Conservation (phyloP, 1,139 yeast genomes). For the Williopsis jadinii region DNA sequence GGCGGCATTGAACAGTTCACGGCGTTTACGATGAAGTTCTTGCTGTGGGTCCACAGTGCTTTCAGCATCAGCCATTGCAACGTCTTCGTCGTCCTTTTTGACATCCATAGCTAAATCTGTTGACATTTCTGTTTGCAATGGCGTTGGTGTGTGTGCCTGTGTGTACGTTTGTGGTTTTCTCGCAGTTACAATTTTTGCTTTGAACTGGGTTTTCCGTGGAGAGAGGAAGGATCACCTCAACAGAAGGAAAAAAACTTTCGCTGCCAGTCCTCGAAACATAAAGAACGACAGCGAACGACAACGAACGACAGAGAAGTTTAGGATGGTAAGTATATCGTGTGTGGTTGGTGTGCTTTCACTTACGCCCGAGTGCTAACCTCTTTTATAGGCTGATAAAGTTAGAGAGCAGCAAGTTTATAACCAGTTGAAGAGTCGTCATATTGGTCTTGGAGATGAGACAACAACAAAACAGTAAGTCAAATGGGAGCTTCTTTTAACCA, state of each 20-base stretch:
- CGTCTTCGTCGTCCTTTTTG: too few relatives aligned
- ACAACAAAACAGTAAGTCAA: conserved; percentile 42
- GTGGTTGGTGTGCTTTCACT: too few relatives aligned
- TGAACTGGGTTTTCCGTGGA: too few relatives aligned
- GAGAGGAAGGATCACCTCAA: too few relatives aligned
- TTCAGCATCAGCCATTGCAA: neutral
- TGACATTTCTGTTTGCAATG: neutral
- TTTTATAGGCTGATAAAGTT: conserved; percentile 53
- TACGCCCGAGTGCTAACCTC: too few relatives aligned
- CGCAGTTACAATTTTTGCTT: too few relatives aligned
- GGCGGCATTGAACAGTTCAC: conserved; percentile 1
- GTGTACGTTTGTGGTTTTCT: too few relatives aligned
- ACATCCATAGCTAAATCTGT: too few relatives aligned
- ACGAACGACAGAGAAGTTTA: neutral
- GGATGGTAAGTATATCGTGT: neutral
- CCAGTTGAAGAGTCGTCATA: conserved; percentile 52
- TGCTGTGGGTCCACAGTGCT: neutral
- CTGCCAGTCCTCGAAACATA: too few relatives aligned
- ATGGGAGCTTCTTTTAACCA: too few relatives aligned
- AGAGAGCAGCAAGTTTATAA: conserved; percentile 59
- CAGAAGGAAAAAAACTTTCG: too few relatives aligned
- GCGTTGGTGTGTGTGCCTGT: too few relatives aligned
- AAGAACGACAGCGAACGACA: neutral
- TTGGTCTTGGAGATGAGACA: conserved; percentile 68
- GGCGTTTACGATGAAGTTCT: conserved; percentile 2